Evolutionary conservation across 192 early-diverging fungal genomes (phyloP).

Genomic region (Umbelopsis isabellina): DNA sequence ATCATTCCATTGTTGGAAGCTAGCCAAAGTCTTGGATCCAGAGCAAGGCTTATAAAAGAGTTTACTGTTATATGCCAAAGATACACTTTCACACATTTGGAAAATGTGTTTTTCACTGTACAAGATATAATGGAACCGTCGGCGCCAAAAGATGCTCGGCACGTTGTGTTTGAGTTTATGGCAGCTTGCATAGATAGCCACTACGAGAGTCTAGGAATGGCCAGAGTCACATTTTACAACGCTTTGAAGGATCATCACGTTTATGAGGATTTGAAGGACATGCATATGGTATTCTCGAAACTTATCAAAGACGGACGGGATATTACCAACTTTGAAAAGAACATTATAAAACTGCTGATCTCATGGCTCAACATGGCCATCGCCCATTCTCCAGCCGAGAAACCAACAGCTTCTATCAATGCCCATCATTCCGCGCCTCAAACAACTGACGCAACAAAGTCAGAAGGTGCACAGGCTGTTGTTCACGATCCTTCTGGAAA

Average conservation of each 20-base stretch:
- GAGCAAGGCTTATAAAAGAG: constrained; percentile 51
- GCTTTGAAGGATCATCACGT: constrained; percentile 49
- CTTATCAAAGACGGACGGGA: constrained; percentile 60
- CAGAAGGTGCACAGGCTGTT: background rate
- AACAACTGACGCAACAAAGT: background rate
- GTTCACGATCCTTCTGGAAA: background rate
- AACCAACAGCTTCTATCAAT: background rate
- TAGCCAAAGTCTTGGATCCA: constrained; percentile 40
- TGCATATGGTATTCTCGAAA: constrained; percentile 48
- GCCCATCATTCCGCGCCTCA: background rate
- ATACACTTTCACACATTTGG: constrained; percentile 56
- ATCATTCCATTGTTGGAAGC: constrained; percentile 47
- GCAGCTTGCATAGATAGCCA: constrained; percentile 59
- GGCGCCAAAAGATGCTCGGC: constrained; percentile 53
- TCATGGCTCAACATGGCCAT: constrained; percentile 50
- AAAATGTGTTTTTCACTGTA: constrained; percentile 57
- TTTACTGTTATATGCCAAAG: constrained; percentile 47
- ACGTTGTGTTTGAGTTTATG: constrained; percentile 62
- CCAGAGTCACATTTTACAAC: constrained; percentile 57
- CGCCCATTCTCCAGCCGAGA: constrained; percentile 3
- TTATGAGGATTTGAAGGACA: constrained; percentile 57
- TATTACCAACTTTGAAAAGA: constrained; percentile 62
- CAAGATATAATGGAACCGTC: constrained; percentile 48
- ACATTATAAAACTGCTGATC: constrained; percentile 51
- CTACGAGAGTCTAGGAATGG: constrained; percentile 59